Evolutionary conservation across 208 protist genomes (phyloP), one percentile per base, ranked within the genome.

Genomic region (Trypanosoma conorhini): DNA sequence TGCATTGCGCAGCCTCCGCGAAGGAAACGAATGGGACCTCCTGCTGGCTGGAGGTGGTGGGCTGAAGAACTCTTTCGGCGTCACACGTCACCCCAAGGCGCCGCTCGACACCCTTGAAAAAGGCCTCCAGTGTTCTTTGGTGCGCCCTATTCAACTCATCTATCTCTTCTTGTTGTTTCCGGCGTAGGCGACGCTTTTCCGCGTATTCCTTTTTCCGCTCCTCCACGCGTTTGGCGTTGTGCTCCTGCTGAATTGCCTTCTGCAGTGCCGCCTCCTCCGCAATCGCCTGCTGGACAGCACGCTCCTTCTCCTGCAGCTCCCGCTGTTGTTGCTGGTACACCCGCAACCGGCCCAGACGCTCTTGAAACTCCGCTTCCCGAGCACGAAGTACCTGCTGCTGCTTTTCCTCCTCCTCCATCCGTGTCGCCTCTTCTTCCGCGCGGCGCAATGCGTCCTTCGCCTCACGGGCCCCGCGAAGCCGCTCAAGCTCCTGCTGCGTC

Each of bases 31-130:
- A 87, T 7, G 54, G 50, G 35, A 73, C 73, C 52, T 62, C 80
- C 57, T 89, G 81, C 35, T 77, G 76, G 52, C 86, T 92, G 7
- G 90, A 83, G 19, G 72, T 79, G 7, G 91, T 96, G 0, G 77
- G 72, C 26, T 82, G 80, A 12, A 89, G 67, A 28, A 96, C 54
- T 35, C 91, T 78, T 26, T 76, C 68, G 0, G 83, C 76, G 69
- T 93, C 86, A 7, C 77, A 61, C 30, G 75, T 71, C n/a, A 93
- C 91, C 13, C 82, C 86, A 38, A 96, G 57, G 31, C 81, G 75
- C 58, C 78, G 69, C 31, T 92, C 81, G 4, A 96, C 81, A 3
- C 80, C 60, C 1, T 74, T 85, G 55, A 93, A 96, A 74, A 96
- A 96, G 26, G 75, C 63, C 51, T 89, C 72, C 5, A 96, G 64